phyloP scores from a whole-genome alignment of 345 rosid species.

The Corchorus capsularis region DNA sequence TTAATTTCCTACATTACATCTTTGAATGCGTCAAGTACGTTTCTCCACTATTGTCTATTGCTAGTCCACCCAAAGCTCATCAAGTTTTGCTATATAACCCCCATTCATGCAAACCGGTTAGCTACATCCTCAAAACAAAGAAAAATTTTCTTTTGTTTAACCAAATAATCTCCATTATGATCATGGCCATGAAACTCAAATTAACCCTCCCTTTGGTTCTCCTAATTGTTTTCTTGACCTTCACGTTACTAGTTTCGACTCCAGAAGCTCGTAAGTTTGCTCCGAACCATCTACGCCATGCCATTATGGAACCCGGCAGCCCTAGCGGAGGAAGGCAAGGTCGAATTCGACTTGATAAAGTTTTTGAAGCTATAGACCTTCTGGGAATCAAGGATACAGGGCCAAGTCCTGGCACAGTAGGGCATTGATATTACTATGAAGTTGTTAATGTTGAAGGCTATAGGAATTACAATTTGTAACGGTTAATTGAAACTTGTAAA shows the following conservation, averaged over 20 bases:
- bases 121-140: not conserved
- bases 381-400: conserved; percentile 6
- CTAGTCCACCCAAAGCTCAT: not conserved
- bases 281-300: not conserved
- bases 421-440: not conserved
- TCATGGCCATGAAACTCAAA: conserved; percentile 5
- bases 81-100: not conserved
- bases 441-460: not conserved
- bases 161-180: not conserved
- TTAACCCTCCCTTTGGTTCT: not conserved
- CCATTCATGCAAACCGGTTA: not conserved
- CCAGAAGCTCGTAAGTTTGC: not conserved
- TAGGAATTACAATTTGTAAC: not conserved
- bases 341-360: not conserved
- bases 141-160: not conserved
- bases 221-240: conserved; percentile 4
- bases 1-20: not conserved
- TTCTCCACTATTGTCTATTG: not conserved
- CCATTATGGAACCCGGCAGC: not conserved
- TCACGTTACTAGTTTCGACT: not conserved
- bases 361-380: not conserved
- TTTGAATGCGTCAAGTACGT: not conserved
- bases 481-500: not conserved
- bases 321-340: not conserved
- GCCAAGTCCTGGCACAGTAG: not conserved